Evolutionary conservation across 495 filamentous ascomycete genomes (phyloP).

Genomic region (Saxophila tyrrhenica): DNA sequence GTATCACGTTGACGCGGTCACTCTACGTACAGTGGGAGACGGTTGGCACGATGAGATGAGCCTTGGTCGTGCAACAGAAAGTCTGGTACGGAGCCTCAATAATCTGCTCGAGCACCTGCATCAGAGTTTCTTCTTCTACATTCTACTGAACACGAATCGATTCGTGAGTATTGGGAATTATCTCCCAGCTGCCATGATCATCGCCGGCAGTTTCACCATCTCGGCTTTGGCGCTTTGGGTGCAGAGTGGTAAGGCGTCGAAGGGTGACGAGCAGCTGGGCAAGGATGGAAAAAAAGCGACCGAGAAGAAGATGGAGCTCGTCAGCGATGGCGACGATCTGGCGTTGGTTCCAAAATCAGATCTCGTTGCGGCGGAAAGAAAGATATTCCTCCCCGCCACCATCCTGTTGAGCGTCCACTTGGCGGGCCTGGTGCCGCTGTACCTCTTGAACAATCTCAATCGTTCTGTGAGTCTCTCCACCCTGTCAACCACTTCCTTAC

Average conservation of each 20-base stretch:
- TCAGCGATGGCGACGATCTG: constrained; percentile 24
- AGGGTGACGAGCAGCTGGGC: background rate
- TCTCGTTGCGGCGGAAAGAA: constrained; percentile 44
- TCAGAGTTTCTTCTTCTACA: constrained; percentile 98
- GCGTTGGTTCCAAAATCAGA: constrained; percentile 28
- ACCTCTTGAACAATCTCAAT: constrained; percentile 67
- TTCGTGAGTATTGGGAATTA: constrained; percentile 99
- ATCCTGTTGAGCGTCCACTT: constrained; percentile 63
- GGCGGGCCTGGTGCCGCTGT: constrained; percentile 72
- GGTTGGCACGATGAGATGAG: constrained; percentile 98
- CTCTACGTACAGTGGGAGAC: constrained; percentile 73
- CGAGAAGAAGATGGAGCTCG: constrained; percentile 24
- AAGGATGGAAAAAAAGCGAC: constrained; percentile 6
- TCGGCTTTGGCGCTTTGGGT: constrained; percentile 90
- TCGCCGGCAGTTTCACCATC: constrained; percentile 89
- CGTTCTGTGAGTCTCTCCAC: constrained; percentile 43
- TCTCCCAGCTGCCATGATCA: constrained; percentile 88
- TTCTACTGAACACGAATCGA: constrained; percentile 76
- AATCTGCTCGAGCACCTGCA: constrained; percentile 94
- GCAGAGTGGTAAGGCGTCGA: constrained; percentile 48
- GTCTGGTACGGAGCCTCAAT: constrained; percentile 82
- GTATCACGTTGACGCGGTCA: constrained; percentile 95
- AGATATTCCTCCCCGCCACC: constrained; percentile 65
- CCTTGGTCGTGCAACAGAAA: constrained; percentile 78
- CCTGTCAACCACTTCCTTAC: constrained; percentile 1